Percentiles rank a stretch among this genome's conserved stretches.
phyloP scores from a whole-genome alignment of 257 asterid genomes.

The Capsicum baccatum region DNA sequence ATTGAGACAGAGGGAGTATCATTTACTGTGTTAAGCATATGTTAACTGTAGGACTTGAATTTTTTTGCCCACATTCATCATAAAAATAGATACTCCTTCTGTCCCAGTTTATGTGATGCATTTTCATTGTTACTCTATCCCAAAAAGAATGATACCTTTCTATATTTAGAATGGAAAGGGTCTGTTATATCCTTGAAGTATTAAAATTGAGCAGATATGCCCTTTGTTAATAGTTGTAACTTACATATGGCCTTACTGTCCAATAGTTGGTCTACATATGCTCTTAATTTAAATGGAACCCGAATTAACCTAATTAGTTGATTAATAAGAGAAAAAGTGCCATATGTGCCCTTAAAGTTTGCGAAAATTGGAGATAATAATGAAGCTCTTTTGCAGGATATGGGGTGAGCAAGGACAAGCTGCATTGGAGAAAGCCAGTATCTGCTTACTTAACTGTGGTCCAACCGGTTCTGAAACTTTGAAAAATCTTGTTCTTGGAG shows the following conservation, averaged over 20 bases:
- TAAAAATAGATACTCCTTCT: neutral
- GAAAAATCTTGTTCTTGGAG: slow-evolving; percentile 95
- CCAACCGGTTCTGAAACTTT: slow-evolving; percentile 97
- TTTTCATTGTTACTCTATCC: neutral
- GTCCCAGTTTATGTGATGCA: neutral
- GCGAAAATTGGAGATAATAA: neutral
- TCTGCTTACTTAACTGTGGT: slow-evolving; percentile 94
- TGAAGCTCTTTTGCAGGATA: slow-evolving; percentile 56
- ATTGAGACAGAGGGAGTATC: neutral
- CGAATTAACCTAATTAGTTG: neutral
- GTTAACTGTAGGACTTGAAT: neutral
- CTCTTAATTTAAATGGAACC: neutral
- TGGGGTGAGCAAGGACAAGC: slow-evolving; percentile 99
- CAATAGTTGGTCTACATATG: too few species aligned
- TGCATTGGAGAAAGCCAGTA: slow-evolving; percentile 93
- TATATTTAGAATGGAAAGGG: slow-evolving; percentile 1
- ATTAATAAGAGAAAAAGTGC: neutral
- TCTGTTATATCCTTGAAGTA: neutral
- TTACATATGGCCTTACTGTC: neutral
- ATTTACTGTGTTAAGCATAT: neutral
- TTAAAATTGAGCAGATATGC: neutral
- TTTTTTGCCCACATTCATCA: neutral
- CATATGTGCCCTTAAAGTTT: neutral
- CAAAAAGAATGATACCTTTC: neutral
- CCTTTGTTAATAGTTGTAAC: neutral